These are phyloP conservation scores for Pleurotus ostreatus DNA, from an alignment of 768 basidiomycete genomes.

Conservation along the genomic window DNA sequence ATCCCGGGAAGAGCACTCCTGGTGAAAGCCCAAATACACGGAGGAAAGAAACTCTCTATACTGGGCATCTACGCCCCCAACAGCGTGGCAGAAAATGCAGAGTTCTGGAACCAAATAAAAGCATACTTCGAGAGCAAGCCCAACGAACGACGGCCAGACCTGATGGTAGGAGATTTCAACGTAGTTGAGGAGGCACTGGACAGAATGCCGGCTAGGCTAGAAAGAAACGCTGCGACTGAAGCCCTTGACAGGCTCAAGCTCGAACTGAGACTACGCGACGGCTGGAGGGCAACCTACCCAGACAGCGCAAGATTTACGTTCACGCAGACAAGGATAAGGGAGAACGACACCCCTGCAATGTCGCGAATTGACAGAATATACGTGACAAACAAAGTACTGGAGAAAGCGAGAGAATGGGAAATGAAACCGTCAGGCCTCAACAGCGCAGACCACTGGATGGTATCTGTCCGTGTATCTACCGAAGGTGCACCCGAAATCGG, in stretches of 20 bases:
- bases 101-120: slow-evolving; percentile 24
- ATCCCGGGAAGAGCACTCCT: slow-evolving; percentile 24
- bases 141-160: slow-evolving; percentile 19
- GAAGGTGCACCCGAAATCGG: slow-evolving; percentile 23
- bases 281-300: slow-evolving; percentile 27
- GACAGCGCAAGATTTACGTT: slow-evolving; percentile 21
- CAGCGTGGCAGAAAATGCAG: slow-evolving; percentile 16
- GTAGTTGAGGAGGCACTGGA: slow-evolving; percentile 34
- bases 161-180: slow-evolving; percentile 40
- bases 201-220: slow-evolving; percentile 20
- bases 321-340: slow-evolving; percentile 7
- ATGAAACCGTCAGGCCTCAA: slow-evolving; percentile 15
- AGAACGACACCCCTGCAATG: slow-evolving; percentile 8
- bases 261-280: slow-evolving; percentile 19
- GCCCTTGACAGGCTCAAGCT: slow-evolving; percentile 19
- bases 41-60: slow-evolving; percentile 15
- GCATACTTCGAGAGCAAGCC: slow-evolving; percentile 5
- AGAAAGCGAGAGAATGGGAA: slow-evolving; percentile 19
- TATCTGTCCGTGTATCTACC: slow-evolving; percentile 17
- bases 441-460: slow-evolving; percentile 28
- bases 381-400: slow-evolving; percentile 9
- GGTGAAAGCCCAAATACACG: slow-evolving; percentile 15
- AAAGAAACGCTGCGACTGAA: slow-evolving; percentile 10
- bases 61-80: slow-evolving; percentile 35
- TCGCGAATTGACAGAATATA: slow-evolving; percentile 35